Evolutionary conservation across 2,329 filamentous ascomycete species (phyloP).

Genomic region (Didymella exigua): DNA sequence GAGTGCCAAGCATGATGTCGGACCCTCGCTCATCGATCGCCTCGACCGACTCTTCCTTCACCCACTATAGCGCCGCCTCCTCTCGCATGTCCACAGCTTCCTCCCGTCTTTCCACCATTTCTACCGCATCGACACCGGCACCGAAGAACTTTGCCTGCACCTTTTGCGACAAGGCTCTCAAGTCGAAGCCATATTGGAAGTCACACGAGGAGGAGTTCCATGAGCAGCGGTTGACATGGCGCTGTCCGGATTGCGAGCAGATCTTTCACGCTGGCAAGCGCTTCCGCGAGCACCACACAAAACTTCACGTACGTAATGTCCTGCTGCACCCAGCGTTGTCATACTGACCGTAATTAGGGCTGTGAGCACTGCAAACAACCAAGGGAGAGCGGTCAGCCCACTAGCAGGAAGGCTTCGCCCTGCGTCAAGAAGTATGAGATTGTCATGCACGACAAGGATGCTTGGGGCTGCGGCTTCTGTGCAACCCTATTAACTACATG

Average conservation of each 20-base stretch:
- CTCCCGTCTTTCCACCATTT: constrained; percentile 45
- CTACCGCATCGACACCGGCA: constrained; percentile 39
- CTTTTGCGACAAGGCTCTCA: constrained; percentile 66
- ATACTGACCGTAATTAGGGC: constrained; percentile 42
- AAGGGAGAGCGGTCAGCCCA: constrained; percentile 57
- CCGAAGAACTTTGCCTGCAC: constrained; percentile 53
- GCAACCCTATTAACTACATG: constrained; percentile 66
- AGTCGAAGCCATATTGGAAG: constrained; percentile 73
- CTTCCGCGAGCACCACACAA: constrained; percentile 71
- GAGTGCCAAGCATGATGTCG: constrained; percentile 47
- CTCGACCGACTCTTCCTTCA: constrained; percentile 47
- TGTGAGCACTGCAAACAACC: constrained; percentile 70
- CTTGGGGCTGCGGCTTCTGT: constrained; percentile 73
- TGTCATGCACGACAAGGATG: constrained; percentile 65
- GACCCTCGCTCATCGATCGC: constrained; percentile 47
- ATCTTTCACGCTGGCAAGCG: constrained; percentile 72
- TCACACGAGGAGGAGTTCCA: constrained; percentile 73
- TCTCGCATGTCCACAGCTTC: constrained; percentile 47
- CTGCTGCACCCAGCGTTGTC: background rate
- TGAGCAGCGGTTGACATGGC: constrained; percentile 70
- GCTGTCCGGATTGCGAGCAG: constrained; percentile 70
- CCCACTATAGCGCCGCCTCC: constrained; percentile 46
- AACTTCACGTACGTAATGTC: constrained; percentile 60
- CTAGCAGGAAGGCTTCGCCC: constrained; percentile 60
- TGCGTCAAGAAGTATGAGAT: constrained; percentile 49